These are phyloP conservation scores for Thermothielavioides terrestris DNA, from an alignment of 495 filamentous ascomycete genomes.

Conservation along the genomic window DNA sequence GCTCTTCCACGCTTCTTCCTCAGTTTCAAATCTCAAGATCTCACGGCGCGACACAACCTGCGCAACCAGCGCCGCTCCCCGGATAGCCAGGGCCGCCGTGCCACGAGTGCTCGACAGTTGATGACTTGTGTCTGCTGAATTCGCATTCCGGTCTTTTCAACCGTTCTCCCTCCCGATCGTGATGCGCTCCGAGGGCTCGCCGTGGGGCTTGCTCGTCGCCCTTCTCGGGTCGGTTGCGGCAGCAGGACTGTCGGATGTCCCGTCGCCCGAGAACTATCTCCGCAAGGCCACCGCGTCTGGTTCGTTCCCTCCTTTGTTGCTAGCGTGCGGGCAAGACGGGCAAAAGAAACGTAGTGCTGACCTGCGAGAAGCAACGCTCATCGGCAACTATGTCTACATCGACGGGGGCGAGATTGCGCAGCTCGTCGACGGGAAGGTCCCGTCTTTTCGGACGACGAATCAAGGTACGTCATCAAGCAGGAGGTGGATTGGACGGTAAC, in stretches of 20 bases:
- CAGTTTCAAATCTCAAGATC: too few relatives aligned
- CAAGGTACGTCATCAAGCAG: not conserved
- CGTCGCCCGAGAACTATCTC: not conserved
- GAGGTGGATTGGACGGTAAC: too few relatives aligned
- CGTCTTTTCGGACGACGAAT: not conserved
- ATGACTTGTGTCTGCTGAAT: not conserved
- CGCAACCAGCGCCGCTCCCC: too few relatives aligned
- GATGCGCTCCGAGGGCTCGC: not conserved
- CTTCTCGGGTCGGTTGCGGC: not conserved
- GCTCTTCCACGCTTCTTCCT: not conserved
- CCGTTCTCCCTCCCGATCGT: not conserved
- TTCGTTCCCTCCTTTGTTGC: not conserved
- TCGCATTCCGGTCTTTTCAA: not conserved
- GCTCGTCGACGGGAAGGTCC: not conserved
- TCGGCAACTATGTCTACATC: slow-evolving; percentile 16
- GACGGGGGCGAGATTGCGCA: slow-evolving; percentile 17
- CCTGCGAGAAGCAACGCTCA: slow-evolving; percentile 3
- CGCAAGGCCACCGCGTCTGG: not conserved
- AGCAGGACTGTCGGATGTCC: not conserved
- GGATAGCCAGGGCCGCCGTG: too few relatives aligned
- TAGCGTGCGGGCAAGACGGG: not conserved
- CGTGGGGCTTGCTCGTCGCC: slow-evolving; percentile 1
- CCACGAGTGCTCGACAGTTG: too few relatives aligned
- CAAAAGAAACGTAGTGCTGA: not conserved
- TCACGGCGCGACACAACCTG: too few relatives aligned